Base-by-base conservation (phyloP, 768 basidiomycete genomes). In the Austroboletus eburneus region DNA sequence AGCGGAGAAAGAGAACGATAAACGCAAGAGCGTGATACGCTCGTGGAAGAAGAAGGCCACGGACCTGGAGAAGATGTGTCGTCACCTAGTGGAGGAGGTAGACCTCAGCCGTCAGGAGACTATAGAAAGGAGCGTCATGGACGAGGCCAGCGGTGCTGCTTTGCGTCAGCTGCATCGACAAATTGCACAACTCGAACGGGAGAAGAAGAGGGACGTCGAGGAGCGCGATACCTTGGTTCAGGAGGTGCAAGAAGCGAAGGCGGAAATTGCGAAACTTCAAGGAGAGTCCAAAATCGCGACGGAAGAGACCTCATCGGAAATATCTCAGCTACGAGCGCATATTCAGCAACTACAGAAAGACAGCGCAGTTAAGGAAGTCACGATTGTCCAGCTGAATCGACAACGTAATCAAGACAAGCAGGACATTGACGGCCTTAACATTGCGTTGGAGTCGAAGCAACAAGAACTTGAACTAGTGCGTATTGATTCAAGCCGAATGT, bases 391-490 rank as follows among this genome's bases (percentile, higher is more conserved):
- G 56, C 65, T 90, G 42, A 76, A 74, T 50, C 89, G 87, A 67
- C 74, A 84, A 56, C 72, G 78, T 32, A 70, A 71, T 0, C 73
- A 82, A 58, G 77, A 85, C 51, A 83, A 85, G 64, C 85, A 92
- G 35, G 92, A 95, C 64, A 63, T 87, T 18, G 67, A 77, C 39
- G 86, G 88, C n/a, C 68, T 95, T 56, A 93, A 95, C 57, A 91
- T 94, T 29, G 93, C 92, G 0, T 68, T 96, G 44, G 91, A 94
- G 65, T 84, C 91, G 21, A 96, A 96, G 68, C 93, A 96, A 58
- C 91, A 94, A 64, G 93, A 95, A 64, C 70, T 96, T 32, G 91
- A 95, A 62, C 61, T 94, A 65, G 93, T 96, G 49, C 43, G 80
- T 74, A 35, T 23, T 17, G 45, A 57, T 33, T 13, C 9, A 9